These are phyloP conservation scores for Aphanomyces invadans DNA, from an alignment of 352 stramenopile species.

Conservation along the genomic window DNA sequence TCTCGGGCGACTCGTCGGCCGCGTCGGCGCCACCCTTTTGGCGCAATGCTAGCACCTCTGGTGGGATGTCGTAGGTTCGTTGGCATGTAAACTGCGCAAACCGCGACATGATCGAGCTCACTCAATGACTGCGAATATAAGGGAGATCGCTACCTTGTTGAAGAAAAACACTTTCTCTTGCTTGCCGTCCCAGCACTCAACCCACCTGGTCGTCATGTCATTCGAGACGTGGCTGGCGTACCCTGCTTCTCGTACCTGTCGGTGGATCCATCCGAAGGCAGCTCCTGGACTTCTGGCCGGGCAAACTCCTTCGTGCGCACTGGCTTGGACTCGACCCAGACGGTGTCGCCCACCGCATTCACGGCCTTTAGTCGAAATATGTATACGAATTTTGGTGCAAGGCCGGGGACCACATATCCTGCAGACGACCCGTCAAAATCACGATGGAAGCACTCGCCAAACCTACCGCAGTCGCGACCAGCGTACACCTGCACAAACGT, in stretches of 20 bases:
- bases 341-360: conserved; percentile 54
- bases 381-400: conserved; percentile 46
- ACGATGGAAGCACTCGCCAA: no score
- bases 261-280: conserved; percentile 34
- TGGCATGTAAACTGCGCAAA: conserved; percentile 45
- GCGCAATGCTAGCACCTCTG: conserved; percentile 37
- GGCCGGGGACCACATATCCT: conserved; percentile 33
- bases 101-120: background rate
- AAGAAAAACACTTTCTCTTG: conserved; percentile 85
- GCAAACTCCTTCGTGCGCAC: conserved; percentile 51
- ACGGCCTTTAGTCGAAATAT: conserved; percentile 58
- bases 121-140: conserved; percentile 1
- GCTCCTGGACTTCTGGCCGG: conserved; percentile 57
- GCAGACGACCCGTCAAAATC: background rate
- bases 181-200: conserved; percentile 83
- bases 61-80: conserved; percentile 49
- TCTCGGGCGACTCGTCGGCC: conserved; percentile 60
- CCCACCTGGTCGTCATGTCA: conserved; percentile 33
- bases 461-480: conserved; percentile 51
- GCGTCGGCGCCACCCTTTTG: conserved; percentile 36
- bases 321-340: conserved; percentile 51
- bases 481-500: conserved; percentile 48
- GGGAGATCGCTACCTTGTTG: conserved; percentile 41
- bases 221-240: background rate
- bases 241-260: conserved; percentile 19